Conservation (phyloP, 2,329 filamentous ascomycete species). For the Cercospora sojina region DNA sequence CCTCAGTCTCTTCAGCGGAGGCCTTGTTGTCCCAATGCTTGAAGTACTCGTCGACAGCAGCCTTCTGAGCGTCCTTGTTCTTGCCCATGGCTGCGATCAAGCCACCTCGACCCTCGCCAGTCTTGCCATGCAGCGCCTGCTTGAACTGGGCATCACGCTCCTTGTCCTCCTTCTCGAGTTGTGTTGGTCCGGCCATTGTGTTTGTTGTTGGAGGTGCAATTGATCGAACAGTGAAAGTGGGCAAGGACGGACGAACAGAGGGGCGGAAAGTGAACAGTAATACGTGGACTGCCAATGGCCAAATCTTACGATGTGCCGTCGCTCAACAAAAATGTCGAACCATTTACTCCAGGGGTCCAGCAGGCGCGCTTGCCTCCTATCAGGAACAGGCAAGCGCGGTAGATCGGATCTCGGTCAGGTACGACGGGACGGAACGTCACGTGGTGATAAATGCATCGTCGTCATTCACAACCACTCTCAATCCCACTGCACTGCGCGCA, state of each 20-base stretch:
- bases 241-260: neutral
- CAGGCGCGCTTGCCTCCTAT: neutral
- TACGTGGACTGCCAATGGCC: conserved; percentile 12
- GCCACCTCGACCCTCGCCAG: conserved; percentile 76
- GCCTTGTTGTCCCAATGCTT: conserved; percentile 93
- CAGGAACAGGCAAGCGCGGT: conserved; percentile 7
- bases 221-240: neutral
- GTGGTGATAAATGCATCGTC: neutral
- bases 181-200: conserved; percentile 29
- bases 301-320: conserved; percentile 6
- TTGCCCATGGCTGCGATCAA: conserved; percentile 84
- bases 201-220: conserved; percentile 4
- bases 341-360: conserved; percentile 11
- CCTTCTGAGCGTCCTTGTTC: conserved; percentile 73
- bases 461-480: neutral
- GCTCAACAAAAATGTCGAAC: conserved; percentile 13
- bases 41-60: conserved; percentile 87
- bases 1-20: conserved; percentile 75
- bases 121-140: conserved; percentile 71
- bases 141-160: conserved; percentile 70
- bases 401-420: conserved; percentile 3
- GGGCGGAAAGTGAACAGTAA: conserved; percentile 1
- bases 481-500: neutral
- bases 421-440: neutral
- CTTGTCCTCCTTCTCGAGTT: conserved; percentile 44